Evolutionary conservation across 192 early-diverging fungal genomes (phyloP).

Genomic region (Backusella parvicylindrica): DNA sequence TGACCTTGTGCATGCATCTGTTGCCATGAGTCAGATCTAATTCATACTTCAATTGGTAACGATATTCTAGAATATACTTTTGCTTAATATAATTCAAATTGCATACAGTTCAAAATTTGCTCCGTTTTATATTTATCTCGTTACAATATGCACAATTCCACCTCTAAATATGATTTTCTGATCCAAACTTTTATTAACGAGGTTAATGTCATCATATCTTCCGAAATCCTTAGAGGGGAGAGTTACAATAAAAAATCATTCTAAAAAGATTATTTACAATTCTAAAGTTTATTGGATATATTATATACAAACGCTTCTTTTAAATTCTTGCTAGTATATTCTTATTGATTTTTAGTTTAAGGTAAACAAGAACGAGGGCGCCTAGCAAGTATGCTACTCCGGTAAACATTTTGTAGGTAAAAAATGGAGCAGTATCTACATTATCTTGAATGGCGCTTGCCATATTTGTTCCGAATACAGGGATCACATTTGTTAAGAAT

Average conservation of each 20-base stretch:
- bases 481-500: slow-evolving; percentile 17
- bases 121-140: too few relatives aligned
- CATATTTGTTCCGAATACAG: slow-evolving; percentile 35
- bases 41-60: too few relatives aligned
- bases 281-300: not conserved
- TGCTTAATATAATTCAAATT: too few relatives aligned
- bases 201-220: too few relatives aligned
- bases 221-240: too few relatives aligned
- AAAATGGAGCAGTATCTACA: slow-evolving; percentile 13
- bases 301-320: not conserved
- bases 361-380: not conserved
- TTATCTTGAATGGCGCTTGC: slow-evolving; percentile 29
- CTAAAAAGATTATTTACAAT: not conserved
- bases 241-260: not conserved
- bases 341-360: slow-evolving; percentile 17
- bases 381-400: slow-evolving; percentile 16
- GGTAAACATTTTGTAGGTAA: slow-evolving; percentile 43
- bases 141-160: too few relatives aligned
- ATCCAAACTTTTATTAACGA: too few relatives aligned
- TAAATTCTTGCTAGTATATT: slow-evolving; percentile 12
- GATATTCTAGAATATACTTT: too few relatives aligned
- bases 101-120: too few relatives aligned
- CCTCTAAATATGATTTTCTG: too few relatives aligned
- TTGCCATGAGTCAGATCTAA: too few relatives aligned
- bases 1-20: too few relatives aligned